Conservation (phyloP, 495 filamentous ascomycete species). For the Baudoinia panamericana region DNA sequence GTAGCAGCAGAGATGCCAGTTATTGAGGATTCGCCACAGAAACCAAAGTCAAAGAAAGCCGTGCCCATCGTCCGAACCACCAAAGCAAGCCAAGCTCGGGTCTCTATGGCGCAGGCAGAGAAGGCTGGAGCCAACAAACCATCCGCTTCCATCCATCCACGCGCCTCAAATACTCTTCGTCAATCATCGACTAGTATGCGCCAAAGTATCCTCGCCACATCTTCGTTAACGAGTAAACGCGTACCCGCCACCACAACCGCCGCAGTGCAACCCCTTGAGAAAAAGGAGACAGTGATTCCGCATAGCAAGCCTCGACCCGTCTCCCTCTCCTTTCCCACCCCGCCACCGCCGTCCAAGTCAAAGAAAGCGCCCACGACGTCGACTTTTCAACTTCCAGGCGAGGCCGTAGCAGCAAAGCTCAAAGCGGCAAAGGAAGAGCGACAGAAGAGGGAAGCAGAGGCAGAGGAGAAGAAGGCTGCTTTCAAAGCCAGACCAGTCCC, state of each 20-base stretch:
- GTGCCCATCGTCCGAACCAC: slow-evolving; percentile 15
- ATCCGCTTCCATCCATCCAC: neutral
- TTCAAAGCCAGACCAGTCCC: slow-evolving; percentile 55
- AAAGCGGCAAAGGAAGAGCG: slow-evolving; percentile 54
- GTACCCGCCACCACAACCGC: neutral
- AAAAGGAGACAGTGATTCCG: slow-evolving; percentile 14
- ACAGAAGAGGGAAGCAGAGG: slow-evolving; percentile 35
- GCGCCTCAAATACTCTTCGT: slow-evolving; percentile 1
- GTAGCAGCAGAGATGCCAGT: slow-evolving; percentile 30
- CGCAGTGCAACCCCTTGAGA: slow-evolving; percentile 2
- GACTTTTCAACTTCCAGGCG: slow-evolving; percentile 59
- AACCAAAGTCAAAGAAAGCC: slow-evolving; percentile 14
- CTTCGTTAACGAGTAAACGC: neutral
- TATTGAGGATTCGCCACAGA: slow-evolving; percentile 3
- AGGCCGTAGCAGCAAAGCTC: slow-evolving; percentile 56
- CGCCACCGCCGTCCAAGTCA: slow-evolving; percentile 39
- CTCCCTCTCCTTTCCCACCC: slow-evolving; percentile 32
- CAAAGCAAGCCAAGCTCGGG: slow-evolving; percentile 12
- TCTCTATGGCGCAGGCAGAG: slow-evolving; percentile 11
- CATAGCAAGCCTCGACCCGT: slow-evolving; percentile 26
- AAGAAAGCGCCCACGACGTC: slow-evolving; percentile 47
- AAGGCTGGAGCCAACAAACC: neutral
- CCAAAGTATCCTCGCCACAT: neutral
- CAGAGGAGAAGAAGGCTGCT: slow-evolving; percentile 38
- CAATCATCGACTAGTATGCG: neutral